Base-by-base conservation (phyloP, 1,284 basidiomycete genomes). In the Phylloporus sp. region DNA sequence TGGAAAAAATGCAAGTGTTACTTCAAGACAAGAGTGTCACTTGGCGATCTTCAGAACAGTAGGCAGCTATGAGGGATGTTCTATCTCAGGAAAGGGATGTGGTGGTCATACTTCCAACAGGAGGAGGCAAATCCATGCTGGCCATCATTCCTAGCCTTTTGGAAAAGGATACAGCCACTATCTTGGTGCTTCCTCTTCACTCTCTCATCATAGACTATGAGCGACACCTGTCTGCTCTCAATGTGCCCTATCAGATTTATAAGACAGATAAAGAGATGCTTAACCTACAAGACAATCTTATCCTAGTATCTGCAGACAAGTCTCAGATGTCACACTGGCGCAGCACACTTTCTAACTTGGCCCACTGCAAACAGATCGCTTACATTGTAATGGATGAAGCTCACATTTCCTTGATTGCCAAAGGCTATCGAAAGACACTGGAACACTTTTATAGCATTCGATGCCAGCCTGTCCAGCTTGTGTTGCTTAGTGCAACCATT, bases 121-220 rank as follows among this genome's bases (percentile, higher is more conserved):
- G 63, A 7, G 63, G 53, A 1, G 66, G 61, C 1, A 68, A 68
- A 49, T 67, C 66, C 0, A 68, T 68, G 66, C 28, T 67, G 20
- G 66, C 53, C 1, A 60, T 68, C 1, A n/a, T 68, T 0, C 66
- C 67, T 0, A 60, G 59, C 29, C 2, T 67, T 6, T 1, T 67
- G 11, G 60, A 64, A 28, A 10, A 0, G 1, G 3, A 26, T 13
- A 57, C 10, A 39, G 34, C 13, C 2, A 67, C 56, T 0, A 20
- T 68, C 3, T 6, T 67, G 0, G 32, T 64, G 1, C 13, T 68
- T 0, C 66, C 60, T 0, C 60, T 68, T 15, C 67, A 64, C 34
- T 67, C 62, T 0, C 57, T 68, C 15, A 60, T 68, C 50, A 62
- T 56, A 31, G 65, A 68, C 51, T 67, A 60, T 7, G 24, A 57